A percentile compares a stretch with the other conserved stretches of the same genome.
Conservation (phyloP, 208 protist species). For the Leishmania guyanensis region DNA sequence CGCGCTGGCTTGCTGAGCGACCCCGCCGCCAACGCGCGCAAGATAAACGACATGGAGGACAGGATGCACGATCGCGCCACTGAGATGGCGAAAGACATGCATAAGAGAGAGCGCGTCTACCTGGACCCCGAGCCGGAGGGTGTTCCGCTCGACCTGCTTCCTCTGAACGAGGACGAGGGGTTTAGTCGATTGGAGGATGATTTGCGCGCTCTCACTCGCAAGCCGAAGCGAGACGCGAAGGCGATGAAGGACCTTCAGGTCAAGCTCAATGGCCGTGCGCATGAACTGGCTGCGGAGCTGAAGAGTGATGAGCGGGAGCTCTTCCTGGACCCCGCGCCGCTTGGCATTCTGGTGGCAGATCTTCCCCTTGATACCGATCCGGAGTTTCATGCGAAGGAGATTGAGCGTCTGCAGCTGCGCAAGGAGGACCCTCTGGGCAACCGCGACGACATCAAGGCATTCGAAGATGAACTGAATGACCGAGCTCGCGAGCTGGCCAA, state of each 20-base stretch:
- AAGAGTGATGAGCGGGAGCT: constrained; percentile 73
- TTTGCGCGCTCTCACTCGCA: constrained; percentile 55
- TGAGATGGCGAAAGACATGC: constrained; percentile 57
- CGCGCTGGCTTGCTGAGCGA: constrained; percentile 47
- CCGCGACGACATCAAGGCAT: constrained; percentile 35
- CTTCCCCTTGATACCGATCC: constrained; percentile 69
- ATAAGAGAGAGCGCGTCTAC: constrained; percentile 56
- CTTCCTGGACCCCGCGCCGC: constrained; percentile 64
- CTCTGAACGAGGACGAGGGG: constrained; percentile 62
- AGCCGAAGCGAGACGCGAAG: constrained; percentile 46
- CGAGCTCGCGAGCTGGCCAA: constrained; percentile 60
- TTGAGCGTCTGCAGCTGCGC: constrained; percentile 58
- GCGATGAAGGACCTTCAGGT: constrained; percentile 44
- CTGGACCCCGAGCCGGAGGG: constrained; percentile 65
- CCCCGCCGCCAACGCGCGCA: constrained; percentile 54
- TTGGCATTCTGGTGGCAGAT: constrained; percentile 57
- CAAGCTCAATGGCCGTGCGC: constrained; percentile 56
- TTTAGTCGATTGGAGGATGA: constrained; percentile 63
- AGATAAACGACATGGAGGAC: constrained; percentile 72
- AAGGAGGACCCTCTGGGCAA: constrained; percentile 50
- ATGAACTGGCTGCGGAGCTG: constrained; percentile 65
- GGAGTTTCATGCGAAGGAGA: constrained; percentile 60
- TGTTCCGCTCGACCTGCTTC: constrained; percentile 62
- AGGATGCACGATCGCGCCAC: constrained; percentile 63
- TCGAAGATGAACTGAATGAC: constrained; percentile 71